Evolutionary conservation across 768 basidiomycete genomes (phyloP).

Genomic region (Termitomyces sp.): DNA sequence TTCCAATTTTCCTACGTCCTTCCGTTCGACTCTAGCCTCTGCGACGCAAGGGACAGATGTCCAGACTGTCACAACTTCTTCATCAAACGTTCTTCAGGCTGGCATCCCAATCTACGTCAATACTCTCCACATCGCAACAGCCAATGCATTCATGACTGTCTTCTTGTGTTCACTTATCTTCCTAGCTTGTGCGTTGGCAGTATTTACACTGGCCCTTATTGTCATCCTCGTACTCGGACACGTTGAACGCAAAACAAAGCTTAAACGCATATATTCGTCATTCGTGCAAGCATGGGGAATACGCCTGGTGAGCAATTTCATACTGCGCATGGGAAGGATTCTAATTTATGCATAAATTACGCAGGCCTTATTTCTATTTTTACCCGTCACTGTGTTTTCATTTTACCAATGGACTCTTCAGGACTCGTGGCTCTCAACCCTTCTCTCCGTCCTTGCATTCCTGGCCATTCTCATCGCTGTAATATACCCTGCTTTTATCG

Average conservation of each 20-base stretch:
- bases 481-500: slow-evolving; percentile 40
- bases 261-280: slow-evolving; percentile 31
- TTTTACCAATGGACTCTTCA: slow-evolving; percentile 89
- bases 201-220: slow-evolving; percentile 49
- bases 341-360: neutral
- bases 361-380: slow-evolving; percentile 56
- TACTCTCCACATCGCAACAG: slow-evolving; percentile 69
- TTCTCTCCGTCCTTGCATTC: slow-evolving; percentile 72
- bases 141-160: slow-evolving; percentile 88
- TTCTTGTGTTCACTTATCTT: slow-evolving; percentile 72
- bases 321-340: neutral
- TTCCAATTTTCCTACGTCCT: neutral
- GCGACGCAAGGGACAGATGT: slow-evolving; percentile 36
- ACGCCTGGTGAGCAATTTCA: slow-evolving; percentile 50
- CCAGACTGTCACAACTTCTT: slow-evolving; percentile 57
- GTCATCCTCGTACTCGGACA: slow-evolving; percentile 29
- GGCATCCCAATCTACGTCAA: slow-evolving; percentile 84
- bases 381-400: slow-evolving; percentile 71
- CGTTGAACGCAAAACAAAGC: slow-evolving; percentile 5
- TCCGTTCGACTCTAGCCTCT: slow-evolving; percentile 7
- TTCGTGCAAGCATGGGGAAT: slow-evolving; percentile 58
- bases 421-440: slow-evolving; percentile 82
- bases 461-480: slow-evolving; percentile 46
- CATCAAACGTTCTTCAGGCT: slow-evolving; percentile 65
- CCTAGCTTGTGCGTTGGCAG: slow-evolving; percentile 48